Conservation (phyloP, 2,329 filamentous ascomycete genomes). For the Phyllosticta citriasiana region DNA sequence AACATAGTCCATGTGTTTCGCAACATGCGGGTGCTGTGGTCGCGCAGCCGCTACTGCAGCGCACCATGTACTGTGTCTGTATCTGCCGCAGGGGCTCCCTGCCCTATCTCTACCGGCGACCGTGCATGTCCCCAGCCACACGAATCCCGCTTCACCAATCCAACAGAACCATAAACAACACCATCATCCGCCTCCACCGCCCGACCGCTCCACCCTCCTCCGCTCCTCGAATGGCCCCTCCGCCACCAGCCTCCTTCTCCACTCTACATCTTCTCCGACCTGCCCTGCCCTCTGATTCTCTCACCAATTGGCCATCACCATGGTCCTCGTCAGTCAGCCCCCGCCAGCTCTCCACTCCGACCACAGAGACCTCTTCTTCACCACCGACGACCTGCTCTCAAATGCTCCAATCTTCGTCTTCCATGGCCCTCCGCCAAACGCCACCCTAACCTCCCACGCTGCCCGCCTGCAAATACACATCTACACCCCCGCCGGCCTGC, state of each 20-base stretch:
- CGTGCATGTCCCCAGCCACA: not conserved
- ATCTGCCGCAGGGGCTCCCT: too few relatives aligned
- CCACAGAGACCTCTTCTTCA: constrained; percentile 78
- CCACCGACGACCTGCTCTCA: constrained; percentile 73
- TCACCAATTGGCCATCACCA: constrained; percentile 34
- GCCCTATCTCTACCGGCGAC: not conserved
- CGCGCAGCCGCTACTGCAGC: not conserved
- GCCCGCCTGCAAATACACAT: constrained; percentile 93
- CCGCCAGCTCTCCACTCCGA: constrained; percentile 68
- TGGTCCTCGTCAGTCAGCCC: constrained; percentile 75
- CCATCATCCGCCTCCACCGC: not conserved
- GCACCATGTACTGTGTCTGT: not conserved
- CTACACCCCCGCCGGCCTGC: constrained; percentile 78
- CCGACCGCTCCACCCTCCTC: not conserved
- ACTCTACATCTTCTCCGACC: not conserved
- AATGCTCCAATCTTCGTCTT: constrained; percentile 80
- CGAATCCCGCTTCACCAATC: not conserved
- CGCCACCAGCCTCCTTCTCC: constrained; percentile 6
- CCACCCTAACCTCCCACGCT: constrained; percentile 76
- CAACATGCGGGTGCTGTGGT: not conserved
- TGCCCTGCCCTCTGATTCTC: not conserved
- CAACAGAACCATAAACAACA: not conserved
- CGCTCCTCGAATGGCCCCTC: not conserved
- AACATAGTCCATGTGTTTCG: not conserved
- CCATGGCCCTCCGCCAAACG: constrained; percentile 81